Evolutionary conservation across 176 grass and related monocot species (phyloP).

Genomic region (Poa annua): DNA sequence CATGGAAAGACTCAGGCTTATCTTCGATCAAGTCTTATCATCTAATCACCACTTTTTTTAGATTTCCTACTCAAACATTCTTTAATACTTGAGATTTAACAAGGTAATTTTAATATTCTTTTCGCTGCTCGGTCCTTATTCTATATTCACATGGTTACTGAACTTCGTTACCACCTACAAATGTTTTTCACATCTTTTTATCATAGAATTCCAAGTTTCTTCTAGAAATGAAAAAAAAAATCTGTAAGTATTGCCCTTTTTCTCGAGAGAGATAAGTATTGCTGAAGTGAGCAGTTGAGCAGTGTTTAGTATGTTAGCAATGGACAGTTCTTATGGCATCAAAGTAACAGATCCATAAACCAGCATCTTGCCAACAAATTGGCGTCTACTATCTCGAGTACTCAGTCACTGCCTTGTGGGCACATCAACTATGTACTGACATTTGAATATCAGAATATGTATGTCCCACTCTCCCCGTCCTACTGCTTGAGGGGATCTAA

Average conservation of each 20-base stretch:
- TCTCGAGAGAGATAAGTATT: conserved; percentile 5
- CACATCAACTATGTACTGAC: not conserved
- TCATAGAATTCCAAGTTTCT: not conserved
- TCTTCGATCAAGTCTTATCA: conserved; percentile 6
- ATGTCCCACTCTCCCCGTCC: not conserved
- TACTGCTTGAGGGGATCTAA: conserved; percentile 10
- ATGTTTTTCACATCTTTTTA: conserved; percentile 5
- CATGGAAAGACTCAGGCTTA: not conserved
- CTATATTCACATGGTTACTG: not conserved
- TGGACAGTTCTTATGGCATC: conserved; percentile 8
- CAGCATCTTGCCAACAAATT: not conserved
- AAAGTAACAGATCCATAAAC: not conserved
- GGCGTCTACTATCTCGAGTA: not conserved
- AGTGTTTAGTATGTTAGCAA: not conserved
- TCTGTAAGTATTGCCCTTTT: not conserved
- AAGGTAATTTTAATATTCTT: not conserved
- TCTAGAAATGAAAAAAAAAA: not conserved
- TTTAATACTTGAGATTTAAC: not conserved
- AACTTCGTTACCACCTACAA: not conserved
- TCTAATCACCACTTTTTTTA: not conserved
- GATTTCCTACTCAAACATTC: conserved; percentile 2
- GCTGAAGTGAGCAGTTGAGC: not conserved
- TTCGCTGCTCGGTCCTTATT: not conserved
- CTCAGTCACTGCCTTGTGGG: not conserved
- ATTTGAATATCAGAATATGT: conserved; percentile 10